Percentiles rank a stretch among this genome's conserved stretches.
Evolutionary conservation across 257 asterid species (phyloP).

Genomic region (Solanum clarkiae): DNA sequence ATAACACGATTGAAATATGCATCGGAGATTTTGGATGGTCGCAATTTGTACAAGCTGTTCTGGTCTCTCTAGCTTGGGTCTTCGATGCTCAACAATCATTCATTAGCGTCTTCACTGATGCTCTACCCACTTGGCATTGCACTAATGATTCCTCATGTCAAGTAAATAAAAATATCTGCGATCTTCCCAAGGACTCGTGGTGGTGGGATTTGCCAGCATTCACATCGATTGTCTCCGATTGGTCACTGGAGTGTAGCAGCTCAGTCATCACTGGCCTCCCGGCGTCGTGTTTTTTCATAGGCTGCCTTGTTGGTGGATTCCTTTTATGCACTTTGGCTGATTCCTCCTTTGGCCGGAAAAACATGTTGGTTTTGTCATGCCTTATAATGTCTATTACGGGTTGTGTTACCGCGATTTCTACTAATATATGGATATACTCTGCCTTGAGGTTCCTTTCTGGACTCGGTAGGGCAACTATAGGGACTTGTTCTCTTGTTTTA

Average conservation of each 20-base stretch:
- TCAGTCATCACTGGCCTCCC: conserved; percentile 52
- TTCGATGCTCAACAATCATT: conserved; percentile 68
- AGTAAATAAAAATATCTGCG: conserved; percentile 9
- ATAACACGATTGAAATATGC: conserved; percentile 49
- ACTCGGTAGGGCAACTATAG: conserved; percentile 36
- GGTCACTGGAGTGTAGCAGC: conserved; percentile 57
- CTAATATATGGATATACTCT: conserved; percentile 34
- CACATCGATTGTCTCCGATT: conserved; percentile 45
- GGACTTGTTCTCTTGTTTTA: conserved; percentile 47
- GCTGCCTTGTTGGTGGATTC: conserved; percentile 55
- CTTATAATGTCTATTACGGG: conserved; percentile 46
- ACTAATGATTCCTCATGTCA: neutral
- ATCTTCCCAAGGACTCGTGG: conserved; percentile 27
- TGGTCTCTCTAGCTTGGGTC: conserved; percentile 50
- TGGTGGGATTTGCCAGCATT: conserved; percentile 29
- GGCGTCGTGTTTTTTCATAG: conserved; percentile 43
- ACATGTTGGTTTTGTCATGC: conserved; percentile 22
- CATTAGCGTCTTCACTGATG: conserved; percentile 53
- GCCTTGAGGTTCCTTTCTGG: conserved; percentile 34
- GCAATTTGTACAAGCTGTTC: conserved; percentile 32
- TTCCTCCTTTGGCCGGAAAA: conserved; percentile 54
- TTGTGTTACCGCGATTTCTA: conserved; percentile 25
- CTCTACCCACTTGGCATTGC: conserved; percentile 44
- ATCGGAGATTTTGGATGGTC: conserved; percentile 57
- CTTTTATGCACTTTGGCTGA: conserved; percentile 52